Evolutionary conservation across 73 alveolate species (phyloP), one percentile per base, ranked within the genome.

Genomic region (Blepharisma stoltei): DNA sequence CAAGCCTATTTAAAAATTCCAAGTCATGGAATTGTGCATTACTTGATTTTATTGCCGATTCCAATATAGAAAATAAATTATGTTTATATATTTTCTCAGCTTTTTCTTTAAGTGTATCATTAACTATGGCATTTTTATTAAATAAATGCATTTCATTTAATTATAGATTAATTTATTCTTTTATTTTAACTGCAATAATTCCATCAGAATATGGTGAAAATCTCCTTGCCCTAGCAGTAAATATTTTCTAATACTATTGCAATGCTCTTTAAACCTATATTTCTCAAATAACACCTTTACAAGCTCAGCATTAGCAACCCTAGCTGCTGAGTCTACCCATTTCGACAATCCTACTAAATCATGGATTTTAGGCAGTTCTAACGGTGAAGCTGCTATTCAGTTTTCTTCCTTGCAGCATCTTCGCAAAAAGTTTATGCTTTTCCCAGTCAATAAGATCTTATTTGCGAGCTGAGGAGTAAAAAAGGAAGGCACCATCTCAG

Each of bases 141-240:
- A n/a, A n/a, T n/a, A n/a, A n/a, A n/a, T n/a, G n/a, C n/a, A n/a
- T n/a, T n/a, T n/a, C n/a, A n/a, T n/a, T n/a, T n/a, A n/a, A n/a
- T n/a, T n/a, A n/a, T n/a, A n/a, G n/a, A n/a, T n/a, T n/a, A n/a
- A n/a, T n/a, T n/a, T n/a, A n/a, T n/a, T n/a, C n/a, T n/a, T n/a
- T n/a, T n/a, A n/a, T n/a, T n/a, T n/a, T n/a, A n/a, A n/a, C n/a
- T n/a, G n/a, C n/a, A n/a, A n/a, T n/a, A 92, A 78, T 87, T 96
- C 99, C 99, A 96, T 96, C 48, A 96, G 86, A 54, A 91, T 83
- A 79, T 96, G 97, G 55, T 94, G 89, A 85, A 96, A 94, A 71
- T 96, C 99, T 6, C 99, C 99, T 86, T 96, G 94, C 0, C 98
- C 97, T 75, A 96, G 84, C 27, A 96, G 76, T 14, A 96, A 75